A percentile compares a stretch with the other conserved stretches of the same genome.
phyloP scores from a whole-genome alignment of 192 early-diverging fungal genomes.

The Entophlyctis helioformis region DNA sequence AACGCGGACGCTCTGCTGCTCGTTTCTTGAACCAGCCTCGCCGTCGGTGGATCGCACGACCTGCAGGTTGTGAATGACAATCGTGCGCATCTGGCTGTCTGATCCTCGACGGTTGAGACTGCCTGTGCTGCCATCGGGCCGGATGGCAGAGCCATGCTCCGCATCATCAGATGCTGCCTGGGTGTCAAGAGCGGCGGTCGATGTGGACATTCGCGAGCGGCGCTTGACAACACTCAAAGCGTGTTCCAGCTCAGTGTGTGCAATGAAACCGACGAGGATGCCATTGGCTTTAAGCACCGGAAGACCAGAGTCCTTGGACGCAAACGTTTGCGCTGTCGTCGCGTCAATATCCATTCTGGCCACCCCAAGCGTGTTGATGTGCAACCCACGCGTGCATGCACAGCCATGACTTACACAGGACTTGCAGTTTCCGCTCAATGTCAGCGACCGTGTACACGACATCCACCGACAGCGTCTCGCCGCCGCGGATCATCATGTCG shows the following conservation, averaged over 20 bases:
- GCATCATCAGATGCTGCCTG: not conserved
- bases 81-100: constrained; percentile 1
- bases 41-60: too few relatives aligned
- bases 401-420: not conserved
- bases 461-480: too few relatives aligned
- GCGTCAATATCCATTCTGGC: not conserved
- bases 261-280: constrained; percentile 68
- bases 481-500: too few relatives aligned
- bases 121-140: too few relatives aligned
- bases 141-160: too few relatives aligned
- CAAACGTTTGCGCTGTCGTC: not conserved
- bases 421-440: not conserved
- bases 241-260: constrained; percentile 63
- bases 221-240: constrained; percentile 20
- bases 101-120: too few relatives aligned
- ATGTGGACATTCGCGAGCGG: not conserved
- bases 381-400: not conserved
- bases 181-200: not conserved
- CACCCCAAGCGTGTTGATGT: not conserved
- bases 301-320: constrained; percentile 65
- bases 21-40: too few relatives aligned
- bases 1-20: too few relatives aligned
- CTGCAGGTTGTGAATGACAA: constrained; percentile 5
- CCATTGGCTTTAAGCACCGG: constrained; percentile 52
- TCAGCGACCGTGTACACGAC: not conserved